Evolutionary conservation across 2,329 filamentous ascomycete species (phyloP).

Genomic region (Clathrospora elynae): DNA sequence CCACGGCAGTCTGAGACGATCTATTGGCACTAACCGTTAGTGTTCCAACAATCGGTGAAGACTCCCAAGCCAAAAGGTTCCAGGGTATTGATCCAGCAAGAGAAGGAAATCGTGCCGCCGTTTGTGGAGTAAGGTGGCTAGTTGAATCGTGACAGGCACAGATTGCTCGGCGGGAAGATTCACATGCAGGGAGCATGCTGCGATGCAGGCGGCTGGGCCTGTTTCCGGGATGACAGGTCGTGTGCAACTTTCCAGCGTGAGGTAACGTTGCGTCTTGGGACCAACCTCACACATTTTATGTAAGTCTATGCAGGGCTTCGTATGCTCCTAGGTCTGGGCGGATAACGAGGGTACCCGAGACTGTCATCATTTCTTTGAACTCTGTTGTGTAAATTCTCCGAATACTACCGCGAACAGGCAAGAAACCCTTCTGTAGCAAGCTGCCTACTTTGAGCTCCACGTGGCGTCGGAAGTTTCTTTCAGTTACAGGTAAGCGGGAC

Average conservation of each 20-base stretch:
- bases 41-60: constrained; percentile 13
- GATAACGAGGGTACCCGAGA: too few species aligned
- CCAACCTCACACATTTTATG: too few species aligned
- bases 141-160: constrained; percentile 3
- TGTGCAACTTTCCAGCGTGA: constrained; percentile 10
- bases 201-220: neutral
- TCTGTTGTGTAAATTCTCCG: constrained; percentile 16
- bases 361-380: constrained; percentile 13
- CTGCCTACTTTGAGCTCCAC: constrained; percentile 3
- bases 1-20: constrained; percentile 24
- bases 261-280: too few species aligned
- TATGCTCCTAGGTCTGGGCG: too few species aligned
- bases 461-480: constrained; percentile 16
- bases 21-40: constrained; percentile 25
- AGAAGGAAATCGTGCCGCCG: constrained; percentile 14
- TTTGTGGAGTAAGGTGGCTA: constrained; percentile 16
- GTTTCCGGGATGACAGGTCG: too few species aligned
- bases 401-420: neutral
- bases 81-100: constrained; percentile 14
- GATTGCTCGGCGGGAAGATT: constrained; percentile 5
- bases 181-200: constrained; percentile 8
- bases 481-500: constrained; percentile 26
- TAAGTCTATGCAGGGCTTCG: too few species aligned
- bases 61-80: constrained; percentile 23
- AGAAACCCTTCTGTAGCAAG: constrained; percentile 3